phyloP scores from a whole-genome alignment of 805 yeast species.

The Maudiozyma barnettii region DNA sequence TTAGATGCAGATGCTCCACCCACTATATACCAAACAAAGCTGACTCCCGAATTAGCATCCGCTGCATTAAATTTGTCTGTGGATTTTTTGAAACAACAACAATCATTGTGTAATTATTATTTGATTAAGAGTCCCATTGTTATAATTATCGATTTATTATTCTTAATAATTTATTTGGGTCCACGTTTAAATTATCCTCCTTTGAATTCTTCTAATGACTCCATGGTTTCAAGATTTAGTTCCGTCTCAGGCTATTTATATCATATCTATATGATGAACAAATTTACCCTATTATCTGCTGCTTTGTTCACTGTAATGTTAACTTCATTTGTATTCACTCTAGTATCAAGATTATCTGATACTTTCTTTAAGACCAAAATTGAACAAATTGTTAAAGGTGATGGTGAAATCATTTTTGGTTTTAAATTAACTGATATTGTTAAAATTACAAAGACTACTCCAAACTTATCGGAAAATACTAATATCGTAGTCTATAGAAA shows the following conservation, averaged over 20 bases:
- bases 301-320: slow-evolving; percentile 33
- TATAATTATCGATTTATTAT: slow-evolving; percentile 17
- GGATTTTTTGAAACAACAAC: slow-evolving; percentile 43
- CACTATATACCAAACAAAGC: slow-evolving; percentile 38
- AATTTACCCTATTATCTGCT: slow-evolving; percentile 25
- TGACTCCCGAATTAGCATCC: slow-evolving; percentile 49
- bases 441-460: background rate
- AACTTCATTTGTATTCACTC: slow-evolving; percentile 33
- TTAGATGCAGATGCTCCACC: slow-evolving; percentile 44
- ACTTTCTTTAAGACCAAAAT: slow-evolving; percentile 36
- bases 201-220: background rate
- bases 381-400: slow-evolving; percentile 28
- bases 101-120: slow-evolving; percentile 37
- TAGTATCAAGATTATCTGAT: slow-evolving; percentile 37
- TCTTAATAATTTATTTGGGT: slow-evolving; percentile 14
- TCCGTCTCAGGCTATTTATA: slow-evolving; percentile 17
- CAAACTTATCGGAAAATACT: slow-evolving; percentile 30
- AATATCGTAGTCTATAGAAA: slow-evolving; percentile 52
- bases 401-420: slow-evolving; percentile 20
- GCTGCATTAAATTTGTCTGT: slow-evolving; percentile 56
- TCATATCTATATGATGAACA: slow-evolving; percentile 20
- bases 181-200: slow-evolving; percentile 17
- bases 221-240: slow-evolving; percentile 3
- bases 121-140: slow-evolving; percentile 41
- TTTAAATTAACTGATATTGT: slow-evolving; percentile 2